Base-by-base conservation (phyloP, 352 stramenopile species). In the Phytophthora ramorum region DNA sequence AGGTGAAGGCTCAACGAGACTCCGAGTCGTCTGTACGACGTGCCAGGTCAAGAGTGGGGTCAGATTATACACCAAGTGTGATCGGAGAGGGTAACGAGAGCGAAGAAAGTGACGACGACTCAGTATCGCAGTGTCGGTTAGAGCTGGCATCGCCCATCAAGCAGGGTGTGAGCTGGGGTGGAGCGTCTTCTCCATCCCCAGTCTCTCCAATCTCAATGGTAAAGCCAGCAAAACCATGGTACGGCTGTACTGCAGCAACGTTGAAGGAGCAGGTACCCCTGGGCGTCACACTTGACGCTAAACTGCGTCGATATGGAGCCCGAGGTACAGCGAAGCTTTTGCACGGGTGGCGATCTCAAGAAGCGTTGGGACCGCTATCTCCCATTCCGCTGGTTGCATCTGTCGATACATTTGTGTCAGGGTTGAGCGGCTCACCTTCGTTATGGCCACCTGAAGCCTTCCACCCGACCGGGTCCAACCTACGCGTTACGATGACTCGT, bases 291-390 rank as follows among this genome's bases (percentile, higher is more conserved):
- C 24, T 87, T 7, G 79, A 89, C 17, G 79, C 78, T 7, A 85
- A 85, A 46, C 48, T 89, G 4, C 69, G 70, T 20, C 82, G 79
- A 0, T 91, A 91, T 57, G 82, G 82, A 14, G 79, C 76, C 4
- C 50, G 58, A 26, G 58, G 57, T 1, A 72, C 64, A 14, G 43
- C 58, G 5, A 66, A 72, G 49, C 34, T 72, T 30, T 49, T 83
- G 8, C 66, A 76, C 24, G 63, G 63, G 6, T 65, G 28, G 32
- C 35, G 57, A 10, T 72, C 64, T 44, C 43, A 58, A 26, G 64
- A 68, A 19, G 19, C 22, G 5, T 32, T 72, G 10, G 50, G 45
- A 28, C 58, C 64, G 7, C 44, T 72, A 14, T 55, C 57, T 35
- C 22, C 45, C 9, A 66, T 7, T 5, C 38, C 19, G 14, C 43